Evolutionary conservation across 148 eudicot species (phyloP).

Genomic region (Silene uniflora): DNA sequence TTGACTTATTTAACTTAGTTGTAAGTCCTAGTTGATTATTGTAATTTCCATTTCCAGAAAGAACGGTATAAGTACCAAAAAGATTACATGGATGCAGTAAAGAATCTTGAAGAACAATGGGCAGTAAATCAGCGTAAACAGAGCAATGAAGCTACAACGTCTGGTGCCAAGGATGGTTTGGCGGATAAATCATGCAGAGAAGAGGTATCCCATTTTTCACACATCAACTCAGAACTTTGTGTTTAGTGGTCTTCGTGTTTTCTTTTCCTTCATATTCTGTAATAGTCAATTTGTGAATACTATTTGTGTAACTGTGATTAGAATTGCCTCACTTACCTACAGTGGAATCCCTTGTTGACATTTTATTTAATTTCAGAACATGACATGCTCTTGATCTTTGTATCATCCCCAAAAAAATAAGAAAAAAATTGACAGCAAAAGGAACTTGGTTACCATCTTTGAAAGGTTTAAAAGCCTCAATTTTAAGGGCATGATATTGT

Average conservation of each 20-base stretch:
- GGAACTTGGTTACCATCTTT: not conserved
- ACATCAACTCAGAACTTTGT: not conserved
- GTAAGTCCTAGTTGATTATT: slow-evolving; percentile 12
- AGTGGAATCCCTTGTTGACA: not conserved
- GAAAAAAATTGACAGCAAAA: not conserved
- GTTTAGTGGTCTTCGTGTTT: not conserved
- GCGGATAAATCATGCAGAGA: slow-evolving; percentile 26
- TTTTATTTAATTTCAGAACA: not conserved
- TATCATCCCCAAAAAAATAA: not conserved
- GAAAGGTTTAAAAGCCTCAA: not conserved
- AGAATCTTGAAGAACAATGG: slow-evolving; percentile 71
- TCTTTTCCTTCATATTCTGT: not conserved
- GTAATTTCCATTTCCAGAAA: slow-evolving; percentile 40
- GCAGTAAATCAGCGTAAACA: slow-evolving; percentile 44
- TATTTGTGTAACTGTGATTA: not conserved
- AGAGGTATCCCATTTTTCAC: slow-evolving; percentile 37
- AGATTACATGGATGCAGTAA: slow-evolving; percentile 60
- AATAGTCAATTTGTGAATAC: not conserved
- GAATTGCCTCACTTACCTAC: not conserved
- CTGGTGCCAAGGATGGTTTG: slow-evolving; percentile 35
- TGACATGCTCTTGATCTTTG: not conserved
- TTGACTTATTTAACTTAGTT: slow-evolving; percentile 4
- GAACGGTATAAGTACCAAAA: slow-evolving; percentile 53
- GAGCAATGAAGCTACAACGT: slow-evolving; percentile 33
- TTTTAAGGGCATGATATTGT: not conserved